phyloP scores from a whole-genome alignment of 257 asterid genomes.

The Fraxinus anomala region DNA sequence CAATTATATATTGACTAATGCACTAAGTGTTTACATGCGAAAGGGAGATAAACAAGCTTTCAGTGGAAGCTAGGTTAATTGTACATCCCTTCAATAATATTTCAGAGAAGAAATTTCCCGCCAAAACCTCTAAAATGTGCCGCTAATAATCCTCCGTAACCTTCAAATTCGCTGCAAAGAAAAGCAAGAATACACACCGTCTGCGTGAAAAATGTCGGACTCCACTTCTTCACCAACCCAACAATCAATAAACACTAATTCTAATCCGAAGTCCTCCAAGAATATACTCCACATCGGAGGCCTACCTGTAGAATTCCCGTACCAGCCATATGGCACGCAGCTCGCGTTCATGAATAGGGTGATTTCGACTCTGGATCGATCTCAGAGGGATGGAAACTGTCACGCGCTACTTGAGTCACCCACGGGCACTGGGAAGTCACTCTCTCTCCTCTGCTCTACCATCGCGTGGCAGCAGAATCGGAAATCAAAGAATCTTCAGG shows the following conservation, averaged over 20 bases:
- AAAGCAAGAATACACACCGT: not conserved
- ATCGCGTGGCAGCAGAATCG: slow-evolving; percentile 89
- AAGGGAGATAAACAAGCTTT: not conserved
- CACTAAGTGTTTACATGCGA: too few species aligned
- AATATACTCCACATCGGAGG: slow-evolving; percentile 67
- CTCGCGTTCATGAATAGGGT: slow-evolving; percentile 85
- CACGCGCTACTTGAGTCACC: slow-evolving; percentile 98
- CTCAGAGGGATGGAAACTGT: slow-evolving; percentile 65
- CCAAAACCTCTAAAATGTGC: not conserved
- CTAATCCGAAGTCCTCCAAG: slow-evolving; percentile 35
- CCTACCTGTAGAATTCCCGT: slow-evolving; percentile 86
- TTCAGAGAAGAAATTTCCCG: not conserved
- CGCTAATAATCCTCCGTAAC: not conserved
- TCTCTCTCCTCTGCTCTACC: slow-evolving; percentile 83
- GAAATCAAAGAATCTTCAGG: slow-evolving; percentile 41
- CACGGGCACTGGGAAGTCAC: slow-evolving; percentile 94
- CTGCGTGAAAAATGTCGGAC: slow-evolving; percentile 18
- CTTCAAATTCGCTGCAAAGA: not conserved
- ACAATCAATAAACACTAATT: slow-evolving; percentile 27
- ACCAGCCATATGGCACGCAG: slow-evolving; percentile 93
- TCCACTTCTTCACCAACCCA: slow-evolving; percentile 23
- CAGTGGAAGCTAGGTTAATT: too few species aligned
- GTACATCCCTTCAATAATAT: too few species aligned
- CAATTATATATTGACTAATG: too few species aligned
- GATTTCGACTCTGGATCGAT: slow-evolving; percentile 76